These are phyloP conservation scores for Gossypium laxum DNA, from an alignment of 441 rosid genomes.

Conservation along the genomic window DNA sequence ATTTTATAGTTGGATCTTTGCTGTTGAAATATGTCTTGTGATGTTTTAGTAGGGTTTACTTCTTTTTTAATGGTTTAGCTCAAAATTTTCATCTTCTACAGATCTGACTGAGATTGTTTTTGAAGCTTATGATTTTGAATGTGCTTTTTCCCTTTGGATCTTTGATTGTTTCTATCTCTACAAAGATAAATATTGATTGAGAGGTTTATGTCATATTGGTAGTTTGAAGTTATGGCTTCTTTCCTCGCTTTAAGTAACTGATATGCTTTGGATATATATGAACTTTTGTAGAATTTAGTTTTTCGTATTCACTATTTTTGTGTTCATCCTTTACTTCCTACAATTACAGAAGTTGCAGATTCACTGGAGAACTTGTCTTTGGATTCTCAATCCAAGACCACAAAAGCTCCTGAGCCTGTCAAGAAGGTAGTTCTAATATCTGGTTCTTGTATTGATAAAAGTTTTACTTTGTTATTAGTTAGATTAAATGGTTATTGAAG, in stretches of 20 bases:
- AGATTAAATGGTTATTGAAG: not conserved
- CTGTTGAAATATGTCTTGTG: not conserved
- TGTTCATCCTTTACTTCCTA: slow-evolving; percentile 15
- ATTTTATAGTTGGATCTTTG: slow-evolving; percentile 4
- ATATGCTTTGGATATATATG: not conserved
- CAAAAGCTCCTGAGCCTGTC: slow-evolving; percentile 23
- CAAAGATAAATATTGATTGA: not conserved
- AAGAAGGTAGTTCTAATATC: slow-evolving; percentile 28
- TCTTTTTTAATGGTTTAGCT: not conserved
- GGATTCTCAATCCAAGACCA: slow-evolving; percentile 27
- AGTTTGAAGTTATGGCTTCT: not conserved
- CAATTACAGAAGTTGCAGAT: slow-evolving; percentile 41
- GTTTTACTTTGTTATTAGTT: not conserved
- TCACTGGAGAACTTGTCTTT: slow-evolving; percentile 42
- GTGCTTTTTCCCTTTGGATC: not conserved
- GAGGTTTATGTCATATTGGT: not conserved
- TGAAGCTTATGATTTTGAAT: not conserved
- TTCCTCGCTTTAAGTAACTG: not conserved
- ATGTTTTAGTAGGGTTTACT: not conserved
- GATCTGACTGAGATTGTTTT: not conserved
- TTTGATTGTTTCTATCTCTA: not conserved
- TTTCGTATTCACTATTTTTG: not conserved
- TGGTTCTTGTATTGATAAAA: not conserved
- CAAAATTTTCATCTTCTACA: not conserved
- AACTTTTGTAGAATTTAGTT: not conserved